Percentiles rank a stretch among this genome's conserved stretches.
Conservation (phyloP, 495 filamentous ascomycete species). For the Podospora pseudoanserina region DNA sequence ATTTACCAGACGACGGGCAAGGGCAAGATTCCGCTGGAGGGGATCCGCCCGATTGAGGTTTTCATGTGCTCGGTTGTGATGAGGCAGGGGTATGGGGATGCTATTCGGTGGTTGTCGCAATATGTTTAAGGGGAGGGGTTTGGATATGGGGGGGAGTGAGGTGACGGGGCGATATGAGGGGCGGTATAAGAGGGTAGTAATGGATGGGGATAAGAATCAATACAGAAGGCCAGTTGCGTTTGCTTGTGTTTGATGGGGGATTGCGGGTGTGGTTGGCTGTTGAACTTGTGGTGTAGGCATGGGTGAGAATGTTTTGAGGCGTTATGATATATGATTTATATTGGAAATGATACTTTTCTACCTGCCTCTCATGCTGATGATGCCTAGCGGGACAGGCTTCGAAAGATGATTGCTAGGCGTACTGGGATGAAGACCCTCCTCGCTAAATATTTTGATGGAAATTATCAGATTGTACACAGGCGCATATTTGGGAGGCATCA, state of each 20-base stretch:
- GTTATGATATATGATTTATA: slow-evolving; percentile 29
- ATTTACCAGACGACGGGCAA: slow-evolving; percentile 97
- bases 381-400: no score
- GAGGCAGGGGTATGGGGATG: slow-evolving; percentile 87
- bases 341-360: slow-evolving; percentile 26
- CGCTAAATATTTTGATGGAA: no score
- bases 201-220: neutral
- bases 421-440: no score
- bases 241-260: neutral
- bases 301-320: slow-evolving; percentile 24
- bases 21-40: slow-evolving; percentile 92
- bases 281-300: neutral
- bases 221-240: neutral
- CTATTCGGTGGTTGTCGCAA: slow-evolving; percentile 74
- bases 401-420: no score
- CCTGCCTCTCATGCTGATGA: no score
- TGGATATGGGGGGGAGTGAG: neutral
- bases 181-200: neutral
- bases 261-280: neutral
- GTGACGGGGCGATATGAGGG: slow-evolving; percentile 9
- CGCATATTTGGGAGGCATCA: no score
- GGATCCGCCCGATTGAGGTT: slow-evolving; percentile 92
- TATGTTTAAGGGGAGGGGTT: slow-evolving; percentile 54
- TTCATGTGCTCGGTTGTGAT: slow-evolving; percentile 99
- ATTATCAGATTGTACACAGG: no score